Evolutionary conservation across 768 basidiomycete species (phyloP).

Genomic region (Collybia mongolica): DNA sequence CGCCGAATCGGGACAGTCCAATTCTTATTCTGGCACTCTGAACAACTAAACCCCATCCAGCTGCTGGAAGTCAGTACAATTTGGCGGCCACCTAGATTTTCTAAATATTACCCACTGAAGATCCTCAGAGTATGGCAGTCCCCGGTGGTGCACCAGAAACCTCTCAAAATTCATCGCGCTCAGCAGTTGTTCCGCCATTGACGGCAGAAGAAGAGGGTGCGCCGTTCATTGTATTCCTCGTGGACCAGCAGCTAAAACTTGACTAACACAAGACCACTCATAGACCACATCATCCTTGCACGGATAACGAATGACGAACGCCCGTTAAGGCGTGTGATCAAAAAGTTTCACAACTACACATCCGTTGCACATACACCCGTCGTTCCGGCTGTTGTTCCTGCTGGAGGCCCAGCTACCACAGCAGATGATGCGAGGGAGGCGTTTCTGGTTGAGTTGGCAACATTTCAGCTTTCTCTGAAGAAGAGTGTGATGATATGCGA

Average conservation of each 20-base stretch:
- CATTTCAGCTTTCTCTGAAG: conserved; percentile 72
- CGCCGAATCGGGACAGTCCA: too few relatives aligned
- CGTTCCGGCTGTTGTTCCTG: conserved; percentile 26
- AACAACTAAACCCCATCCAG: neutral
- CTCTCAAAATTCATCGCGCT: conserved; percentile 20
- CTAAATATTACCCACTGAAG: neutral
- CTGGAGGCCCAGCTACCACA: conserved; percentile 22
- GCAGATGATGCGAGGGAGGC: conserved; percentile 76
- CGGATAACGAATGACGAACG: conserved; percentile 85
- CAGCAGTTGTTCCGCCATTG: conserved; percentile 39
- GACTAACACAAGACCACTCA: conserved; percentile 24
- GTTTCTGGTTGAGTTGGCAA: conserved; percentile 73
- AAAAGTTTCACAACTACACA: conserved; percentile 77
- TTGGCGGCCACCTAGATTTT: neutral
- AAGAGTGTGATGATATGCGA: conserved; percentile 84
- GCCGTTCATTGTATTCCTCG: conserved; percentile 5
- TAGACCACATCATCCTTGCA: conserved; percentile 78
- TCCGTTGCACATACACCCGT: conserved; percentile 51
- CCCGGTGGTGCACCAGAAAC: conserved; percentile 2
- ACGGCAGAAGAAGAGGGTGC: conserved; percentile 66
- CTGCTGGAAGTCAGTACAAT: neutral
- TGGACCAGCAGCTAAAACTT: conserved; percentile 10
- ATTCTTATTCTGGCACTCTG: neutral
- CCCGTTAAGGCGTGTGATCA: conserved; percentile 72
- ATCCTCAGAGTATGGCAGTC: conserved; percentile 7